These are phyloP conservation scores for Candida patagonica DNA, from an alignment of 805 yeast genomes.

Conservation along the genomic window DNA sequence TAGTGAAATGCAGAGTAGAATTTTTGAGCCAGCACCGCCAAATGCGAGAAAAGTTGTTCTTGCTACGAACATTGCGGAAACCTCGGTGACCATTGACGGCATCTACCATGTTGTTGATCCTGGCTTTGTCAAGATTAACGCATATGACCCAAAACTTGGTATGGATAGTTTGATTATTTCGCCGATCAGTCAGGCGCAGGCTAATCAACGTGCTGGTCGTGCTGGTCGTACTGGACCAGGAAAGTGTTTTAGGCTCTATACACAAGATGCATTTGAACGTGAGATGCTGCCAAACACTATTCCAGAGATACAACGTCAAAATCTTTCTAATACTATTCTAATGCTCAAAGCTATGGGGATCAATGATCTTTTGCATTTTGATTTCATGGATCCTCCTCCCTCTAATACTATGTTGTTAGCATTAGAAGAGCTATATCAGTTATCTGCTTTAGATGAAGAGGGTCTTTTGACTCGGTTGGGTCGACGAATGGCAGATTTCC, in stretches of 20 bases:
- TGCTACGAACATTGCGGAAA: slow-evolving; percentile 96
- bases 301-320: slow-evolving; percentile 87
- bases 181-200: slow-evolving; percentile 91
- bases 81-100: slow-evolving; percentile 95
- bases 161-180: slow-evolving; percentile 80
- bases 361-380: slow-evolving; percentile 70
- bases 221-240: slow-evolving; percentile 99
- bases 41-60: slow-evolving; percentile 76
- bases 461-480: slow-evolving; percentile 78
- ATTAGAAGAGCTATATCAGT: slow-evolving; percentile 68
- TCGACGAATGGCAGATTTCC: slow-evolving; percentile 80
- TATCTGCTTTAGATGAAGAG: slow-evolving; percentile 75
- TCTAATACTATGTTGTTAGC: slow-evolving; percentile 63
- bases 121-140: slow-evolving; percentile 88
- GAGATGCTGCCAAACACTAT: slow-evolving; percentile 74
- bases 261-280: slow-evolving; percentile 69
- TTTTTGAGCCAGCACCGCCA: slow-evolving; percentile 81
- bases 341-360: slow-evolving; percentile 77
- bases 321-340: slow-evolving; percentile 66
- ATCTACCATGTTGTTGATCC: slow-evolving; percentile 90
- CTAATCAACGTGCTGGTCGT: slow-evolving; percentile 94
- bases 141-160: slow-evolving; percentile 77
- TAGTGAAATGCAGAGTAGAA: slow-evolving; percentile 65
- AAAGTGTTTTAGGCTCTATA: slow-evolving; percentile 80
- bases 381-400: slow-evolving; percentile 87